Percentiles rank a stretch among this genome's conserved stretches.
Conservation (phyloP, 148 eudicot genomes). For the Camellia granthamiana region DNA sequence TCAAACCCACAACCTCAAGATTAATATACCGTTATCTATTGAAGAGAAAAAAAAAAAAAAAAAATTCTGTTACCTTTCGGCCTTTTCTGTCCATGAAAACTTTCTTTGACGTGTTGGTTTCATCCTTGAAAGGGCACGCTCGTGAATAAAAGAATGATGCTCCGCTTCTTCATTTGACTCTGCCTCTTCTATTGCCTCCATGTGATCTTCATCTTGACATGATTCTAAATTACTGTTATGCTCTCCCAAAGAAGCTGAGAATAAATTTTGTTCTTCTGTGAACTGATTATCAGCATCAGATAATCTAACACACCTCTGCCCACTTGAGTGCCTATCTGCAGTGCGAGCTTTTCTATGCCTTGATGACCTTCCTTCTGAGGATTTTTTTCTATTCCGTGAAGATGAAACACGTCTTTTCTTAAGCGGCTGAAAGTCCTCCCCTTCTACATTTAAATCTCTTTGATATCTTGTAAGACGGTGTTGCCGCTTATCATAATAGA, state of each 20-base stretch:
- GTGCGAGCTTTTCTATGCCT: constrained; percentile 26
- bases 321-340: constrained; percentile 31
- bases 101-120: constrained; percentile 45
- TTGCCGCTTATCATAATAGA: constrained; percentile 77
- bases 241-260: constrained; percentile 19
- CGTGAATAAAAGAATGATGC: constrained; percentile 37
- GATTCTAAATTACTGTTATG: constrained; percentile 25
- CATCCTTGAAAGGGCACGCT: constrained; percentile 52
- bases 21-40: not conserved
- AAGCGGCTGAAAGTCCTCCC: constrained; percentile 30
- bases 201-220: constrained; percentile 28
- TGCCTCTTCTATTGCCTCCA: constrained; percentile 34
- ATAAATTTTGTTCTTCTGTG: constrained; percentile 19
- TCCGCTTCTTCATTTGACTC: constrained; percentile 36
- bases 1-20: too few species aligned
- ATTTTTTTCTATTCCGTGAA: constrained; percentile 53
- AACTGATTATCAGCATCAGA: constrained; percentile 21
- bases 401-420: constrained; percentile 25
- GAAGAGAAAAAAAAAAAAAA: not conserved
- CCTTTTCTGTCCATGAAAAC: constrained; percentile 76
- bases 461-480: constrained; percentile 40
- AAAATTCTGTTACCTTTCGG: constrained; percentile 61
- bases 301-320: constrained; percentile 6
- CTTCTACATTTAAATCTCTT: constrained; percentile 36
- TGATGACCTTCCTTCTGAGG: constrained; percentile 33